Percentiles rank a stretch among this genome's conserved stretches.
Evolutionary conservation across 495 filamentous ascomycete genomes (phyloP).

Genomic region (Penicillium diatomitis): DNA sequence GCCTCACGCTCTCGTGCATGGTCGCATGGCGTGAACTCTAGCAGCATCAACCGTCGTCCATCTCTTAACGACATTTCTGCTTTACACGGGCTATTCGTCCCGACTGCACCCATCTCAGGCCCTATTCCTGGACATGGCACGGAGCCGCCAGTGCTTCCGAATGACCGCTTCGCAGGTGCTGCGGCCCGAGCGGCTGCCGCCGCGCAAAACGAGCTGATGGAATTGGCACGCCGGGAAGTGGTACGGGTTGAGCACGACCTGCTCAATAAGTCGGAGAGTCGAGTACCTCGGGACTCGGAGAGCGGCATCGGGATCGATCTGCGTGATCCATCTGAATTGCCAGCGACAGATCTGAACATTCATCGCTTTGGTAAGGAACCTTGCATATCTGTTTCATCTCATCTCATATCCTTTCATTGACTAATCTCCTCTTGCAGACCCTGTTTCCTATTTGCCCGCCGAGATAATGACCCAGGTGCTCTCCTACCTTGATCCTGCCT

Average conservation of each 20-base stretch:
- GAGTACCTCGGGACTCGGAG: constrained; percentile 49
- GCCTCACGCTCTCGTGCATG: constrained; percentile 14
- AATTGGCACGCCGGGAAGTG: constrained; percentile 25
- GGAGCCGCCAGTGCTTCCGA: constrained; percentile 32
- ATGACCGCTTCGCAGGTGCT: constrained; percentile 47
- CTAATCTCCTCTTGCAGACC: constrained; percentile 43
- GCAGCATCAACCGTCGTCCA: constrained; percentile 29
- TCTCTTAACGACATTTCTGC: constrained; percentile 34
- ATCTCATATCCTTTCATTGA: constrained; percentile 1
- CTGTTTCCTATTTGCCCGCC: constrained; percentile 53
- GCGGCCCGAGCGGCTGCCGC: constrained; percentile 63
- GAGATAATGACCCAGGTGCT: constrained; percentile 70
- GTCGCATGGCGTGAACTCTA: constrained; percentile 10
- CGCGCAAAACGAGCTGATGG: constrained; percentile 47
- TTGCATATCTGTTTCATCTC: neutral
- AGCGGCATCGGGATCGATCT: constrained; percentile 76
- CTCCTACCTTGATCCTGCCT: constrained; percentile 57
- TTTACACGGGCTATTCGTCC: constrained; percentile 30
- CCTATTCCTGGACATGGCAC: constrained; percentile 32
- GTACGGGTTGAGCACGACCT: constrained; percentile 31
- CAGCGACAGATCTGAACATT: constrained; percentile 33
- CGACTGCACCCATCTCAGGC: constrained; percentile 18
- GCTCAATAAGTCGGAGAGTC: constrained; percentile 24
- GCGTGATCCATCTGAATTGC: constrained; percentile 38
- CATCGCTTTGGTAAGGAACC: constrained; percentile 29